Percentiles rank a stretch among this genome's conserved stretches.
Conservation (phyloP, 139 green algal species). For the Micractinium conductrix region DNA sequence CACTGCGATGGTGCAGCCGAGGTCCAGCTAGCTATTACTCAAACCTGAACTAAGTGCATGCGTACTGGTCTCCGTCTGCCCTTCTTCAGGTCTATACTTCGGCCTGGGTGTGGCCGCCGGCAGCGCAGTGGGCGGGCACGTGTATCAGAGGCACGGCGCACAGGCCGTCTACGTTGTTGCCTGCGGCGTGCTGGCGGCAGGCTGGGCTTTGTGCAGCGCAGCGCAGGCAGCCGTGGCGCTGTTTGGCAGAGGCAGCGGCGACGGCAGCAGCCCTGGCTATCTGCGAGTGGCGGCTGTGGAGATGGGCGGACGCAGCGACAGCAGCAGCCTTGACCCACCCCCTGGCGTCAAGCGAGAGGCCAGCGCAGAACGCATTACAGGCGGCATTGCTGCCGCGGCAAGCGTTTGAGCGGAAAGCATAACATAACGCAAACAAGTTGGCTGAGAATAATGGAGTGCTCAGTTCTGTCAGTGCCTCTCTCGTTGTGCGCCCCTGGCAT, state of each 20-base stretch:
- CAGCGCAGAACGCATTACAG: no score
- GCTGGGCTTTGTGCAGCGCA: constrained; percentile 21
- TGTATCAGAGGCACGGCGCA: constrained; percentile 41
- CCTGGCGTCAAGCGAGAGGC: no score
- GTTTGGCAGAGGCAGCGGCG: no score
- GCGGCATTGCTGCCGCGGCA: no score
- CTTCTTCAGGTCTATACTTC: constrained; percentile 34
- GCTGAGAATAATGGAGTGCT: no score
- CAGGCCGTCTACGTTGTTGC: constrained; percentile 31
- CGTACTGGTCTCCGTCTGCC: neutral
- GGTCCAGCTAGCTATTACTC: neutral
- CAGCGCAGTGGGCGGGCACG: constrained; percentile 24
- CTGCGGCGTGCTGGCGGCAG: constrained; percentile 26
- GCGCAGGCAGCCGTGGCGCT: constrained; percentile 10
- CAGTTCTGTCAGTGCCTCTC: no score
- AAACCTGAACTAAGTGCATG: neutral
- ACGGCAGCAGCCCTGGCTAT: neutral
- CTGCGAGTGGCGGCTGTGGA: neutral
- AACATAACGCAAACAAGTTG: no score
- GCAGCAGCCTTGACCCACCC: no score
- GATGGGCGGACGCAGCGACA: neutral
- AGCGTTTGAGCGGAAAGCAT: no score
- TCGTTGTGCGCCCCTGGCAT: no score
- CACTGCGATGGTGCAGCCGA: no score
- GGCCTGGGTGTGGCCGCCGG: constrained; percentile 44